phyloP scores from a whole-genome alignment of 805 yeast species.

The Spathaspora girioi region DNA sequence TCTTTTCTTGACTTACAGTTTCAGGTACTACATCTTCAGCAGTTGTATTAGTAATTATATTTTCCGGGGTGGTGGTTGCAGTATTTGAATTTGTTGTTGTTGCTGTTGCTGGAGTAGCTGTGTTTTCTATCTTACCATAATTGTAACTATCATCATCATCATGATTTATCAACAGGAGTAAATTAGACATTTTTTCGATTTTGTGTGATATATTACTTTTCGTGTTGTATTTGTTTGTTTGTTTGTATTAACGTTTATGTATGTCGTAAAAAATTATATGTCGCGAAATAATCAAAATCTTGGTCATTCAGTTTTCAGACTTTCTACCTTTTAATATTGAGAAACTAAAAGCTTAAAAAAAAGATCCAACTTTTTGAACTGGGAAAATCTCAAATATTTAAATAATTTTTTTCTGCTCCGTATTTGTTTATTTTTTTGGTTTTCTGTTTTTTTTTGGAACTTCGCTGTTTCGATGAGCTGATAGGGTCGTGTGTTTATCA shows the following conservation, averaged over 20 bases:
- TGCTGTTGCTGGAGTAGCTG: neutral
- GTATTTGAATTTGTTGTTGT: neutral
- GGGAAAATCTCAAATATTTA: constrained; percentile 3
- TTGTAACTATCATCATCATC: constrained; percentile 8
- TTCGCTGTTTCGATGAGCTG: neutral
- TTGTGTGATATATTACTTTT: neutral
- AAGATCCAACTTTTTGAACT: constrained; percentile 2
- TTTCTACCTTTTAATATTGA: neutral
- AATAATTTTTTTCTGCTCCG: constrained; percentile 1
- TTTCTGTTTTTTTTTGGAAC: too few species aligned
- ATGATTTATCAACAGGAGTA: constrained; percentile 9
- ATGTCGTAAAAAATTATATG: neutral
- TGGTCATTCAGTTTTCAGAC: neutral
- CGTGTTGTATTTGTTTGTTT: neutral
- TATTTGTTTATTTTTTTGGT: neutral
- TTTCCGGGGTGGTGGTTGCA: neutral
- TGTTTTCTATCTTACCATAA: neutral
- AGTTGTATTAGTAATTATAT: neutral
- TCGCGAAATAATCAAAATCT: neutral
- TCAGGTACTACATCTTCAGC: constrained; percentile 1
- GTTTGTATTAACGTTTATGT: neutral
- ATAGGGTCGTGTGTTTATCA: neutral
- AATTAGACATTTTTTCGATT: constrained; percentile 6
- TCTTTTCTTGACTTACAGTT: constrained; percentile 26
- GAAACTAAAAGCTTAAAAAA: neutral